Conservation (phyloP, 75 land plant genomes). For the Selaginella tamariscina region DNA sequence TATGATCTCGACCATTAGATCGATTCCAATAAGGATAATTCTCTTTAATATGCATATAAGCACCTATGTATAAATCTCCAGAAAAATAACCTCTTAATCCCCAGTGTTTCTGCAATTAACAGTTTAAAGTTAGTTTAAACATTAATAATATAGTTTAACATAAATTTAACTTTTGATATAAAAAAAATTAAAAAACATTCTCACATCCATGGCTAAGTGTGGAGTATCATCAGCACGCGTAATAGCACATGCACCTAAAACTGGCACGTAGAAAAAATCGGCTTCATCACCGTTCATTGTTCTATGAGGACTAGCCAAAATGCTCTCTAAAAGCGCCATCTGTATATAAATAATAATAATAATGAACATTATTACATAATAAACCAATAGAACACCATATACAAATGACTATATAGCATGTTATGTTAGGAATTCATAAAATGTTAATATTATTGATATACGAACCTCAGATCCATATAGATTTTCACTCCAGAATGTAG, state of each 20-base stretch:
- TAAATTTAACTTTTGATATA: neutral
- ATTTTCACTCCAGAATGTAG: constrained; percentile 61
- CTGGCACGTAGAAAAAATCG: constrained; percentile 88
- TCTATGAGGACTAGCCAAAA: constrained; percentile 66
- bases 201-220: constrained; percentile 62
- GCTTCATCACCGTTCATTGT: constrained; percentile 90
- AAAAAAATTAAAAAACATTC: neutral
- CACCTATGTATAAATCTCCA: constrained; percentile 58
- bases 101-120: constrained; percentile 27
- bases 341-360: constrained; percentile 16
- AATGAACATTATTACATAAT: too few species aligned
- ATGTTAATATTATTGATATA: neutral
- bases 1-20: constrained; percentile 78
- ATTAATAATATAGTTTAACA: too few species aligned
- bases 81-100: constrained; percentile 64
- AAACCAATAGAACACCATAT: neutral
- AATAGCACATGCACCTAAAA: constrained; percentile 76
- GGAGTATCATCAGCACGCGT: constrained; percentile 81
- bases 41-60: constrained; percentile 60
- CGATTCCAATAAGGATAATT: constrained; percentile 79
- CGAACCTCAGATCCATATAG: constrained; percentile 92
- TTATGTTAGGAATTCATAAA: too few species aligned
- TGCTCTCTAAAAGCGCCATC: constrained; percentile 73
- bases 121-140: too few species aligned
- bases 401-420: too few species aligned